A percentile compares a stretch with the other conserved stretches of the same genome.
These are phyloP conservation scores for Colletotrichum liriopes DNA, from an alignment of 2,329 filamentous ascomycete species.

Conservation along the genomic window DNA sequence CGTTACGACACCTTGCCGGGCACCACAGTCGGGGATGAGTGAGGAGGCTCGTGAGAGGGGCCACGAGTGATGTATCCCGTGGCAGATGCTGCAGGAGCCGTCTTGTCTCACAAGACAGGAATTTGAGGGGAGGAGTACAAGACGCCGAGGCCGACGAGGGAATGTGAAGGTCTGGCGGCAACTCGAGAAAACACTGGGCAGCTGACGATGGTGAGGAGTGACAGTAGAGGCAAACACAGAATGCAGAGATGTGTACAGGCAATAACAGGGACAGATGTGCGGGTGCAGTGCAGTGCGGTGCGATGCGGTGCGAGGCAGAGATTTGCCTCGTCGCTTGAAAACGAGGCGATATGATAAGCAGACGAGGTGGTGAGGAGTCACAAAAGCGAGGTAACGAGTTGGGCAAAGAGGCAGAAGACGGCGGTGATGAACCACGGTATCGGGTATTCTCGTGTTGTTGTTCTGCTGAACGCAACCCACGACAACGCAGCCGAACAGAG, in stretches of 20 bases:
- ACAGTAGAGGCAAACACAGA: conserved; percentile 35
- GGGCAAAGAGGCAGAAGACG: conserved; percentile 23
- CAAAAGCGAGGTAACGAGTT: conserved; percentile 32
- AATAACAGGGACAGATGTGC: conserved; percentile 1
- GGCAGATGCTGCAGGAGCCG: conserved; percentile 40
- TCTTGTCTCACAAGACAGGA: conserved; percentile 36
- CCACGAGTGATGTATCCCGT: conserved; percentile 38
- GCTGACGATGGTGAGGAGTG: conserved; percentile 23
- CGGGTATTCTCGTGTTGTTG: conserved; percentile 19
- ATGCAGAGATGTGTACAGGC: conserved; percentile 17
- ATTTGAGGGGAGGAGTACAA: conserved; percentile 28
- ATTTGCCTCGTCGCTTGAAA: conserved; percentile 12
- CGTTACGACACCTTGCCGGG: conserved; percentile 35
- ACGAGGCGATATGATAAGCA: conserved; percentile 27
- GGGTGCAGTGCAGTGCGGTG: conserved; percentile 1
- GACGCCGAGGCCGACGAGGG: conserved; percentile 21
- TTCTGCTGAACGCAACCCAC: conserved; percentile 19
- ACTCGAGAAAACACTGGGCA: conserved; percentile 28
- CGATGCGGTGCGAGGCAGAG: conserved; percentile 15
- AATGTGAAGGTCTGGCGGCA: conserved; percentile 23
- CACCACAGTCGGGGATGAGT: conserved; percentile 35
- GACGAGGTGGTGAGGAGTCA: conserved; percentile 27
- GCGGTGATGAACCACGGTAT: conserved; percentile 17
- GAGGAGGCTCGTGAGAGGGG: conserved; percentile 37
- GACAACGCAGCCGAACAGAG: conserved; percentile 26